Conservation (phyloP, 1,284 basidiomycete genomes). For the Sphagnurus paluster region DNA sequence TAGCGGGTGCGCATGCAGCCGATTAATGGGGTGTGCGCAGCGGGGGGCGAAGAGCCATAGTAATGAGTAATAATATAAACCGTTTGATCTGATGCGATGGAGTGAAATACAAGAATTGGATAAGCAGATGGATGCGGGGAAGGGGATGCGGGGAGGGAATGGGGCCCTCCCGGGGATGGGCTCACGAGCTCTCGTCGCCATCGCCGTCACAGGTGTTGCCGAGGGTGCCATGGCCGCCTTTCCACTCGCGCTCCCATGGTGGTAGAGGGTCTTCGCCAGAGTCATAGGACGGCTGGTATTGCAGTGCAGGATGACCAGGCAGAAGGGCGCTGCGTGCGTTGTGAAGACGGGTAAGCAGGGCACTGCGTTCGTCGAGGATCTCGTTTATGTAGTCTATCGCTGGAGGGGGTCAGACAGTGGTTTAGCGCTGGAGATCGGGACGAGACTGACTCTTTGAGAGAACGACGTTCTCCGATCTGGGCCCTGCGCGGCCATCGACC, state of each 20-base stretch:
- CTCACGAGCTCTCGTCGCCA: conserved; percentile 25
- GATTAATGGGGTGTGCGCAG: neutral
- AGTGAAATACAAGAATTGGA: neutral
- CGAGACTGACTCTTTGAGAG: conserved; percentile 71
- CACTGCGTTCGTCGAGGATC: conserved; percentile 57
- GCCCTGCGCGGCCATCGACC: conserved; percentile 78
- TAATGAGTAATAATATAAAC: neutral
- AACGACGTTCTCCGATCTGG: conserved; percentile 84
- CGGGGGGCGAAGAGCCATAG: neutral
- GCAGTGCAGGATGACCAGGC: conserved; percentile 53
- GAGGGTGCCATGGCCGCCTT: conserved; percentile 58
- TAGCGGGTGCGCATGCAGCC: too few species aligned
- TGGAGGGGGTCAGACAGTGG: conserved; percentile 30
- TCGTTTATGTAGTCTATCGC: conserved; percentile 83
- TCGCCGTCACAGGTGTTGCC: conserved; percentile 47
- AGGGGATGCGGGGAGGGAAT: neutral
- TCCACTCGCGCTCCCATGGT: conserved; percentile 78
- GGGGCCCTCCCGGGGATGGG: neutral
- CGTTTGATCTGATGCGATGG: neutral
- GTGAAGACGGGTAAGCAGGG: conserved; percentile 57
- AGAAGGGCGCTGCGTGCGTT: conserved; percentile 57
- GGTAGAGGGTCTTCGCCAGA: conserved; percentile 30
- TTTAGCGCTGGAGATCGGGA: conserved; percentile 6
- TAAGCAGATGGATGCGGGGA: neutral
- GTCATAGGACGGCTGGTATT: conserved; percentile 20